Evolutionary conservation across 2,329 filamentous ascomycete genomes (phyloP).

Genomic region (Exophiala mesophila): DNA sequence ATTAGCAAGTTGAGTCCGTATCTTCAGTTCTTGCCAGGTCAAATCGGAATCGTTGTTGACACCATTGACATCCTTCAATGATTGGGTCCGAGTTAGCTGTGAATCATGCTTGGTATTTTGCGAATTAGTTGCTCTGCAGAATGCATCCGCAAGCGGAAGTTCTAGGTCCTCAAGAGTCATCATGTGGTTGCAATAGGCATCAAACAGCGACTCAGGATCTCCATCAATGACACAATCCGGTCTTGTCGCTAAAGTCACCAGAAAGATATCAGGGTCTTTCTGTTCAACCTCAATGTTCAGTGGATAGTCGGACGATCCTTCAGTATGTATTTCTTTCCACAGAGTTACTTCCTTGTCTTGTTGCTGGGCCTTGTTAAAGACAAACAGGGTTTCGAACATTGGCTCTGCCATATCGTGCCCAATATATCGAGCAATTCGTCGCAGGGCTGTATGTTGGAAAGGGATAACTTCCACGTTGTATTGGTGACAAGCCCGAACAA

Average conservation of each 20-base stretch:
- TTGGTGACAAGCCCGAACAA: conserved; percentile 62
- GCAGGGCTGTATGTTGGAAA: conserved; percentile 73
- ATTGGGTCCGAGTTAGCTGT: neutral
- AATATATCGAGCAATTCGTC: conserved; percentile 77
- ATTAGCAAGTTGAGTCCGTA: conserved; percentile 60
- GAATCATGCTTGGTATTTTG: neutral
- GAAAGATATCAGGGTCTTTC: conserved; percentile 41
- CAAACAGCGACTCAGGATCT: conserved; percentile 38
- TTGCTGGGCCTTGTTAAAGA: conserved; percentile 60
- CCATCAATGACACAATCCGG: conserved; percentile 36
- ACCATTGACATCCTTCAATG: neutral
- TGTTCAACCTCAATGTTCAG: conserved; percentile 70
- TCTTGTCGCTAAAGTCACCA: conserved; percentile 58
- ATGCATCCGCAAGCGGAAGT: conserved; percentile 4
- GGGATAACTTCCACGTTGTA: conserved; percentile 64
- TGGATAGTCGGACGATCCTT: conserved; percentile 60
- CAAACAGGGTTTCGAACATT: conserved; percentile 76
- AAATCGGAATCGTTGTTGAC: neutral
- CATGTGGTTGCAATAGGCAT: conserved; percentile 33
- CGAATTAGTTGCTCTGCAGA: conserved; percentile 9
- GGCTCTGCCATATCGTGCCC: conserved; percentile 49
- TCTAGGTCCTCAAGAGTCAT: conserved; percentile 5
- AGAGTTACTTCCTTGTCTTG: conserved; percentile 32
- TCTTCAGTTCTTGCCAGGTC: conserved; percentile 43
- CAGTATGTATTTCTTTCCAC: conserved; percentile 53